phyloP scores from a whole-genome alignment of 148 eudicot genomes.

The Hydrangea macrophylla region DNA sequence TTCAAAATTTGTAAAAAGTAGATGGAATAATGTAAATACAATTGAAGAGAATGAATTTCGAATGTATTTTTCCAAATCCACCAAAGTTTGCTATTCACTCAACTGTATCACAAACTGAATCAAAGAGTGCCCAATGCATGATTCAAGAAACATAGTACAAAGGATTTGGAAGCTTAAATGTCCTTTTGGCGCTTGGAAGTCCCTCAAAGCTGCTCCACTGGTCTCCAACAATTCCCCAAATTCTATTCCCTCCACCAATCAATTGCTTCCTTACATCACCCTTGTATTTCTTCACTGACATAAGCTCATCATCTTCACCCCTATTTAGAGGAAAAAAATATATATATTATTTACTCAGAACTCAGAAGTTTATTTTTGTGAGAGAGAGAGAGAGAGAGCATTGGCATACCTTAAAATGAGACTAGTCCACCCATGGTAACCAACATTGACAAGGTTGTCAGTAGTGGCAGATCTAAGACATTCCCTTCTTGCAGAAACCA shows the following conservation, averaged over 20 bases:
- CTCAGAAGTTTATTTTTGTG: neutral
- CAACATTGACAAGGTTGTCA: constrained; percentile 44
- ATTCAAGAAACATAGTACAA: constrained; percentile 33
- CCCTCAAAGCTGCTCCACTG: constrained; percentile 52
- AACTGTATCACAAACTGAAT: neutral
- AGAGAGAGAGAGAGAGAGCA: neutral
- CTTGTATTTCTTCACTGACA: constrained; percentile 28
- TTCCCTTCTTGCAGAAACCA: constrained; percentile 47
- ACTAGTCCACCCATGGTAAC: constrained; percentile 41
- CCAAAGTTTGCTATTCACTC: no score
- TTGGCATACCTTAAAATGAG: constrained; percentile 35
- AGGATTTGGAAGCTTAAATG: constrained; percentile 51
- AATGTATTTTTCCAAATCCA: no score
- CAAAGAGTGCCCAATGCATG: neutral
- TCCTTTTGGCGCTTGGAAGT: constrained; percentile 32
- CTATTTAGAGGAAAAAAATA: no score
- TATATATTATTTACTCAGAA: no score
- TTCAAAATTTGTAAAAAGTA: no score
- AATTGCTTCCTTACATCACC: constrained; percentile 29
- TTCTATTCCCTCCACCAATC: constrained; percentile 26
- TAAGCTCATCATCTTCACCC: constrained; percentile 23
- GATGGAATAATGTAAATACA: no score
- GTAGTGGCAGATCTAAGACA: constrained; percentile 40
- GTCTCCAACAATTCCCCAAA: constrained; percentile 47
- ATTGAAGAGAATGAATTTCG: no score